Conservation (phyloP, 2,329 filamentous ascomycete species). For the Lojkania enalia region DNA sequence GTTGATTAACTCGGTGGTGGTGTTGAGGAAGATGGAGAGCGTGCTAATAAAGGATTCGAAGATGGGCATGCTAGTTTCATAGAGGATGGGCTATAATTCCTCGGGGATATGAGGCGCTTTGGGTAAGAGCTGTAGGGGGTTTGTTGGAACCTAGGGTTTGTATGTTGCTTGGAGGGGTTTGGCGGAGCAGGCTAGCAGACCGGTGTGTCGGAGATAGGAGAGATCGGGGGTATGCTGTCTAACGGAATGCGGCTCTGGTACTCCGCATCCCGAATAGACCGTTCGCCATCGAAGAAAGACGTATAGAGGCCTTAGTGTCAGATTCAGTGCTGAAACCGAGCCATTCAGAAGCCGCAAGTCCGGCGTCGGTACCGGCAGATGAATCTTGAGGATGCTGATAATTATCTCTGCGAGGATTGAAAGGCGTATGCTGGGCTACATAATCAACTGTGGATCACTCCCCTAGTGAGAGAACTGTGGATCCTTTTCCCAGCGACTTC, state of each 20-base stretch:
- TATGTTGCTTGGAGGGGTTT: constrained; percentile 17
- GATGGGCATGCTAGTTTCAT: constrained; percentile 15
- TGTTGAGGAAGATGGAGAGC: constrained; percentile 13
- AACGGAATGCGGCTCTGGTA: constrained; percentile 19
- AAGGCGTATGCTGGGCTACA: constrained; percentile 31
- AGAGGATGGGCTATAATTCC: constrained; percentile 16
- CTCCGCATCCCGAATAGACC: constrained; percentile 16
- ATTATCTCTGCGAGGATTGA: constrained; percentile 36
- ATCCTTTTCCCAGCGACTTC: constrained; percentile 58
- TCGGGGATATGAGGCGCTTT: constrained; percentile 13
- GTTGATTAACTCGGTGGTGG: constrained; percentile 9
- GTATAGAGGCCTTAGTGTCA: constrained; percentile 17
- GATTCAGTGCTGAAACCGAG: constrained; percentile 19
- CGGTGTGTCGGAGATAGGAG: constrained; percentile 20
- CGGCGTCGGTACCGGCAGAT: constrained; percentile 13
- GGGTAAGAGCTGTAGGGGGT: constrained; percentile 11
- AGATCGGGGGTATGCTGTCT: constrained; percentile 15
- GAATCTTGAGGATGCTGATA: constrained; percentile 20
- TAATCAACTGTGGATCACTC: constrained; percentile 31
- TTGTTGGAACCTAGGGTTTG: constrained; percentile 9
- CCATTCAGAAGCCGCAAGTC: constrained; percentile 19
- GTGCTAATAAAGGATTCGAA: constrained; percentile 12
- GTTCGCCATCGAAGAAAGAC: constrained; percentile 12
- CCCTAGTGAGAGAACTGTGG: constrained; percentile 49
- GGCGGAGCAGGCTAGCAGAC: constrained; percentile 15